Base-by-base conservation (phyloP, 2,329 filamentous ascomycete species). In the Colletotrichum kahawae region DNA sequence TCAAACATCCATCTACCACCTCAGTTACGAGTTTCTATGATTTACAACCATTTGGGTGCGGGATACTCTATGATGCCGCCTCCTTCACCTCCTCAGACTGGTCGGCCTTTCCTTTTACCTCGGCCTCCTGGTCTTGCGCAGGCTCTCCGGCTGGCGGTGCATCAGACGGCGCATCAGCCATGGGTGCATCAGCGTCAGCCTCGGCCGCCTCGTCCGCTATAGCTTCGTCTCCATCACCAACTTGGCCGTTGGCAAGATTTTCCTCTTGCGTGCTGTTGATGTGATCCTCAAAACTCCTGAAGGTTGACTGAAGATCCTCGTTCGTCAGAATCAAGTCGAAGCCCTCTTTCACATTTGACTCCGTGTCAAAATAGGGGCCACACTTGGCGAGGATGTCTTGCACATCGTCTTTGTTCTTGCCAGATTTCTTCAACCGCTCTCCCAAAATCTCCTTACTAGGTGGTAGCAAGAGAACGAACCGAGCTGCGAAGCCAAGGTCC, bases 401-500 rank as follows among this genome's bases (percentile, higher is more conserved):
- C n/a, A 81, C 76, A 27, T 51, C 51, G 9, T 72, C 77, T 8
- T 79, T 78, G 67, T 79, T 79, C 29, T 77, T 80, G 27, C 79
- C 80, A 4, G 78, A 78, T n/a, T 77, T 71, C 57, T 80, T 77
- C 48, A 84, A 82, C 21, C 82, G 82, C 21, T 72, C 43, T 60
- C 74, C 78, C 21, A 83, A 72, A n/a, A 67, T 38, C 51, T 81
- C 79, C 12, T 77, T 77, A 29, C 67, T 75, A 1, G 89, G 82
- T 4, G 89, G 86, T 36, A 85, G 83, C 76, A 93, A 79, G 75
- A 91, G 88, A 67, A 93, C 82, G 77, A 88, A 89, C 7, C 90
- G 88, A 3, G 90, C 91, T 33, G 85, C 80, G 71, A 90, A 92
- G 63, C 85, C 88, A 79, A 89, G 88, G 72, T 91, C 90, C 76